These are phyloP conservation scores for Colletotrichum sp. DNA, from an alignment of 2,329 filamentous ascomycete genomes.

Conservation along the genomic window DNA sequence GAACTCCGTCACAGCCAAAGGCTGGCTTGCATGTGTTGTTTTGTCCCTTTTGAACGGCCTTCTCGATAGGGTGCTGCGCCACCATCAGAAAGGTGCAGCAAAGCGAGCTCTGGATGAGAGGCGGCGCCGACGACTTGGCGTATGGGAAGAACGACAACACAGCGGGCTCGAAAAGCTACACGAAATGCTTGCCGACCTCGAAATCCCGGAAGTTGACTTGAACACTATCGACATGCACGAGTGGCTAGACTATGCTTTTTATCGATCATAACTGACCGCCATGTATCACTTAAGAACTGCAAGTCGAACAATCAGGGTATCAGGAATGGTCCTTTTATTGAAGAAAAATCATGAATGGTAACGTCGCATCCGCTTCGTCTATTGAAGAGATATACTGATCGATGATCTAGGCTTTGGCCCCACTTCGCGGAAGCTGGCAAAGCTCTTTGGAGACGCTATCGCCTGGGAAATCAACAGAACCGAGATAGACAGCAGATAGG, in stretches of 20 bases:
- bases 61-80: not conserved
- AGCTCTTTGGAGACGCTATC: not conserved
- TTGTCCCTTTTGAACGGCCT: conserved; percentile 3
- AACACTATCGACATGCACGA: conserved; percentile 17
- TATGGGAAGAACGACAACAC: conserved; percentile 11
- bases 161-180: conserved; percentile 13
- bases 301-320: not conserved
- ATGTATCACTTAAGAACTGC: not conserved
- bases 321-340: not conserved
- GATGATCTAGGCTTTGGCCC: not conserved
- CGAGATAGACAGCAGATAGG: not conserved
- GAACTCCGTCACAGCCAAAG: not conserved
- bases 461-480: not conserved
- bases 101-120: not conserved
- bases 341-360: not conserved
- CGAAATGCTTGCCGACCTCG: not conserved
- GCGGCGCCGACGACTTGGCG: not conserved
- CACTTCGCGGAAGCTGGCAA: not conserved
- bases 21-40: not conserved
- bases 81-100: not conserved
- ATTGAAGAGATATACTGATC: not conserved
- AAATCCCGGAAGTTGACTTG: conserved; percentile 5
- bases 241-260: conserved; percentile 14
- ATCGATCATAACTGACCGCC: not conserved
- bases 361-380: not conserved